phyloP scores from a whole-genome alignment of 2,329 filamentous ascomycete species.

The Microthyrium microscopicum region DNA sequence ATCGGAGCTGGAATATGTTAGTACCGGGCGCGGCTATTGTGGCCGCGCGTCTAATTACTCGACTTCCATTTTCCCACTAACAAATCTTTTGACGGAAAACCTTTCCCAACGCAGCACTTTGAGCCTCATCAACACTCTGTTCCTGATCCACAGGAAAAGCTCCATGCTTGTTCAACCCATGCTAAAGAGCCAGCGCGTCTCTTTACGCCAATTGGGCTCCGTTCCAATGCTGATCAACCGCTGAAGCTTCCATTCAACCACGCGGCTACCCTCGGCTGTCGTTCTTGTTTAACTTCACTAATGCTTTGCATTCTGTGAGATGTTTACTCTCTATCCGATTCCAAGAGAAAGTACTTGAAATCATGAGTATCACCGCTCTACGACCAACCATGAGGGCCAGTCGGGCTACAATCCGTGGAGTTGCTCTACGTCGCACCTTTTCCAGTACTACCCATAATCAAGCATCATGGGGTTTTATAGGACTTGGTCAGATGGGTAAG shows the following conservation, averaged over 20 bases:
- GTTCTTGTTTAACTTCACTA: not conserved
- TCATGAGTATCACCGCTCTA: not conserved
- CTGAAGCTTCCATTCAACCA: not conserved
- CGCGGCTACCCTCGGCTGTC: slow-evolving; percentile 1
- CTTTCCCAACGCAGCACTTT: no score
- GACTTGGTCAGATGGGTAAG: slow-evolving; percentile 44
- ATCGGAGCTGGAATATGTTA: no score
- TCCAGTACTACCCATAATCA: slow-evolving; percentile 5
- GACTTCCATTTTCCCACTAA: no score
- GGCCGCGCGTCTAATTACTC: no score
- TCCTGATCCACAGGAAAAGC: no score
- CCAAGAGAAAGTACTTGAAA: not conserved
- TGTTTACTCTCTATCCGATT: not conserved
- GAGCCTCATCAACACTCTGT: no score
- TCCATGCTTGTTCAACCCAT: no score
- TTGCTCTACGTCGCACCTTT: not conserved
- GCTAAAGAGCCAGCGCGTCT: no score
- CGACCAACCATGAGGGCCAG: not conserved
- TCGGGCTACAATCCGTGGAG: not conserved
- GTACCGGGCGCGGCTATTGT: no score
- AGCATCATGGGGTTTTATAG: slow-evolving; percentile 42
- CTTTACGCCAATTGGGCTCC: no score
- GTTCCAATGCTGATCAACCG: not conserved
- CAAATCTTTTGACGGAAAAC: no score
- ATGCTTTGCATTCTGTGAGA: not conserved